These are phyloP conservation scores for Brassica balearica DNA, from an alignment of 441 rosid genomes.

Conservation along the genomic window DNA sequence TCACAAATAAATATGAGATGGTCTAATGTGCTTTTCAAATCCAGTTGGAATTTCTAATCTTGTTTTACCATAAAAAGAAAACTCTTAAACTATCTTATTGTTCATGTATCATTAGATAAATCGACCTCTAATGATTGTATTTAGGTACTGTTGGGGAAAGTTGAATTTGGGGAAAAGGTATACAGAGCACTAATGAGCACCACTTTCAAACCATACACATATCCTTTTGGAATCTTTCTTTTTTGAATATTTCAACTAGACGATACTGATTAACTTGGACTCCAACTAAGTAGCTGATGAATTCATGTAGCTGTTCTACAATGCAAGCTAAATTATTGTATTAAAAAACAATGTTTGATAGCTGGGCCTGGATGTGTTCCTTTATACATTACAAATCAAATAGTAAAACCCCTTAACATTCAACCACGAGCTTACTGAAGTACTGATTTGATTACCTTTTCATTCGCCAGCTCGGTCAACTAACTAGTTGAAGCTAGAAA, in stretches of 20 bases:
- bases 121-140: constrained; percentile 2
- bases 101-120: neutral
- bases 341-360: too few relatives aligned
- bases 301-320: neutral
- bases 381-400: neutral
- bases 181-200: neutral
- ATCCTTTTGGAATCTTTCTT: neutral
- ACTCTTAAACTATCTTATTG: neutral
- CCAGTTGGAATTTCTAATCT: neutral
- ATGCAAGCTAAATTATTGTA: neutral
- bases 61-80: neutral
- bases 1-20: neutral
- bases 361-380: too few relatives aligned
- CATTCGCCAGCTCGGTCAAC: neutral
- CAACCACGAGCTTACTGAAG: neutral
- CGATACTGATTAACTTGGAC: neutral
- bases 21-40: neutral
- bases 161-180: neutral
- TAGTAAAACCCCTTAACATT: neutral
- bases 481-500: neutral
- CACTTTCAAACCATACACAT: neutral
- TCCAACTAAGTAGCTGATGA: neutral
- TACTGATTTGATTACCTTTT: neutral
- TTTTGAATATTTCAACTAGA: neutral
- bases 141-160: neutral